Evolutionary conservation across 345 rosid species (phyloP).

Genomic region (Aegle marmelos): DNA sequence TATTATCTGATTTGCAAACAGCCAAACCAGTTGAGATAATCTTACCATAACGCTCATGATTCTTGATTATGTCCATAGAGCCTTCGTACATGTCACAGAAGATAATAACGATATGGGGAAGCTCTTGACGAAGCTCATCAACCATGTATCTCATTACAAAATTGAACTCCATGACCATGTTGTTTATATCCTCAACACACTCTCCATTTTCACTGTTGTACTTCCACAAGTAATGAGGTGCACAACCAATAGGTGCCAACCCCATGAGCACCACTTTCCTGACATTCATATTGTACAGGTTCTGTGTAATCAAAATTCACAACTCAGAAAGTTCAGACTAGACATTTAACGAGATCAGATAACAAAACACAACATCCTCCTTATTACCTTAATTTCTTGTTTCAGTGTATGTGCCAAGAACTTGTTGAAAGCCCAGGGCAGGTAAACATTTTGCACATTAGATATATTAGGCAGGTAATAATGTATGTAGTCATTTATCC

Average conservation of each 20-base stretch:
- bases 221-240: constrained; percentile 80
- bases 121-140: constrained; percentile 56
- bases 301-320: constrained; percentile 35
- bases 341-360: neutral
- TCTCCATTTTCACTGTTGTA: constrained; percentile 68
- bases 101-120: constrained; percentile 48
- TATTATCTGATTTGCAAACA: neutral
- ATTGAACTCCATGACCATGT: constrained; percentile 75
- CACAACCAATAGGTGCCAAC: constrained; percentile 82
- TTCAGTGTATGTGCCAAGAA: constrained; percentile 61
- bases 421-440: constrained; percentile 87
- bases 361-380: neutral
- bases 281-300: constrained; percentile 57
- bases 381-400: constrained; percentile 65
- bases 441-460: constrained; percentile 60
- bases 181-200: constrained; percentile 71
- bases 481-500: constrained; percentile 89
- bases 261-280: constrained; percentile 85
- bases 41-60: constrained; percentile 64
- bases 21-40: neutral
- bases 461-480: constrained; percentile 78
- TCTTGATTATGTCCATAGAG: constrained; percentile 77
- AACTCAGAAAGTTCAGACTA: neutral
- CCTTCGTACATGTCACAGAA: constrained; percentile 82
- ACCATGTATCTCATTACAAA: constrained; percentile 69